Conservation (phyloP, 2,329 filamentous ascomycete species). For the Hypoxylon sp. region DNA sequence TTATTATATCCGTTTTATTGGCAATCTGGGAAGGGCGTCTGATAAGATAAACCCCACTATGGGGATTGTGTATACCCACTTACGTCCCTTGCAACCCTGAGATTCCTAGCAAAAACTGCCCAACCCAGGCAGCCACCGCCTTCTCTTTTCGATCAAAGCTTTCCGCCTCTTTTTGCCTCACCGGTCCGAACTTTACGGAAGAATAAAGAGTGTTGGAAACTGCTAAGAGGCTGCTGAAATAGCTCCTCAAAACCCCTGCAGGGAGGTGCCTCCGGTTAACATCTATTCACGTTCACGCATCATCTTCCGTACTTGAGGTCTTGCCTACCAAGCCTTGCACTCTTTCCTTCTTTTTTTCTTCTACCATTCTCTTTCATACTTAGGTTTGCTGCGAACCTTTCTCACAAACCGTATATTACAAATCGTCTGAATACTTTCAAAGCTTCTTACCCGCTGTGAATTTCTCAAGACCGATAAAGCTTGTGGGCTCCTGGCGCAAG, state of each 20-base stretch:
- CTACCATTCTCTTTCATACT: constrained; percentile 15
- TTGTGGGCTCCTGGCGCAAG: neutral
- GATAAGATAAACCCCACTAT: constrained; percentile 20
- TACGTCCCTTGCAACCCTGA: neutral
- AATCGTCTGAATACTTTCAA: neutral
- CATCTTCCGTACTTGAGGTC: constrained; percentile 4
- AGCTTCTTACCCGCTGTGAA: constrained; percentile 1
- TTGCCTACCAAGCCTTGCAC: constrained; percentile 8
- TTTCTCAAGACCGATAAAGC: constrained; percentile 8
- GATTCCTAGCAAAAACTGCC: constrained; percentile 17
- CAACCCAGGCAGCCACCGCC: constrained; percentile 14
- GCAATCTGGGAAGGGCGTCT: neutral
- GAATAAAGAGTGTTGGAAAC: constrained; percentile 30
- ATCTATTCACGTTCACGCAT: constrained; percentile 36
- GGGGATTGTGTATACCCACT: neutral
- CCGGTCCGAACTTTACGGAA: constrained; percentile 9
- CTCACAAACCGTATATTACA: neutral
- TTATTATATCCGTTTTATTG: constrained; percentile 1
- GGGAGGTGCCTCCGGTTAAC: constrained; percentile 32
- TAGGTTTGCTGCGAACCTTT: neutral
- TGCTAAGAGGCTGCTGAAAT: constrained; percentile 27
- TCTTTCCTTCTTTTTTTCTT: constrained; percentile 11
- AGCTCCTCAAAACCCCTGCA: constrained; percentile 18
- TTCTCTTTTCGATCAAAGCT: constrained; percentile 11
- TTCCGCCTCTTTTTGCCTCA: constrained; percentile 16